phyloP scores from a whole-genome alignment of 805 yeast genomes.

The Ogataea trehalophila region DNA sequence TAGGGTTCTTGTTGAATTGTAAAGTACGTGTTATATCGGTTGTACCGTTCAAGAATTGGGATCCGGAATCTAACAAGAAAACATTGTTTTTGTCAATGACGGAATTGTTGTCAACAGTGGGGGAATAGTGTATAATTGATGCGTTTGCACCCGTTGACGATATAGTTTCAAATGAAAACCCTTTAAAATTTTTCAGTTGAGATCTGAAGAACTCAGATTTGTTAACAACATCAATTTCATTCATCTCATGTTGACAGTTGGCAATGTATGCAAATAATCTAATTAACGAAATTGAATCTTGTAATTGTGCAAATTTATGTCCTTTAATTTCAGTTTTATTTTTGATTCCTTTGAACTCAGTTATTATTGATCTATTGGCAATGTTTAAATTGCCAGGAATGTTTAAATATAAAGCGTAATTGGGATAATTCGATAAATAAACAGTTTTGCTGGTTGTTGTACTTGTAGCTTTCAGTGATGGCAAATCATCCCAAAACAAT shows the following conservation, averaged over 20 bases:
- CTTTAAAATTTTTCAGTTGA: conserved; percentile 46
- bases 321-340: conserved; percentile 69
- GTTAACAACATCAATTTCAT: conserved; percentile 54
- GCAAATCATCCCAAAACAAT: conserved; percentile 54
- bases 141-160: conserved; percentile 74
- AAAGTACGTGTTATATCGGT: conserved; percentile 92
- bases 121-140: conserved; percentile 72
- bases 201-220: conserved; percentile 45
- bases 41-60: conserved; percentile 90
- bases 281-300: conserved; percentile 75
- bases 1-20: conserved; percentile 54
- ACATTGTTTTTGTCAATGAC: conserved; percentile 62
- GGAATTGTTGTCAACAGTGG: conserved; percentile 52
- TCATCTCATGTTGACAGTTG: conserved; percentile 35
- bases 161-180: conserved; percentile 71
- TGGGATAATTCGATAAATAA: conserved; percentile 22
- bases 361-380: conserved; percentile 33
- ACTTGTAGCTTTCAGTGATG: conserved; percentile 13
- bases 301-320: conserved; percentile 69
- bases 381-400: conserved; percentile 23
- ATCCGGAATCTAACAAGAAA: conserved; percentile 84
- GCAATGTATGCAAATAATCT: conserved; percentile 80
- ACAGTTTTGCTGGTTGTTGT: conserved; percentile 6
- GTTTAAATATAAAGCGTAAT: conserved; percentile 24
- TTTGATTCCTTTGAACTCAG: conserved; percentile 68